Percentiles rank a stretch among this genome's conserved stretches.
phyloP scores from a whole-genome alignment of 1,284 basidiomycete genomes.

The Apiotrichum akiyoshidainum region DNA sequence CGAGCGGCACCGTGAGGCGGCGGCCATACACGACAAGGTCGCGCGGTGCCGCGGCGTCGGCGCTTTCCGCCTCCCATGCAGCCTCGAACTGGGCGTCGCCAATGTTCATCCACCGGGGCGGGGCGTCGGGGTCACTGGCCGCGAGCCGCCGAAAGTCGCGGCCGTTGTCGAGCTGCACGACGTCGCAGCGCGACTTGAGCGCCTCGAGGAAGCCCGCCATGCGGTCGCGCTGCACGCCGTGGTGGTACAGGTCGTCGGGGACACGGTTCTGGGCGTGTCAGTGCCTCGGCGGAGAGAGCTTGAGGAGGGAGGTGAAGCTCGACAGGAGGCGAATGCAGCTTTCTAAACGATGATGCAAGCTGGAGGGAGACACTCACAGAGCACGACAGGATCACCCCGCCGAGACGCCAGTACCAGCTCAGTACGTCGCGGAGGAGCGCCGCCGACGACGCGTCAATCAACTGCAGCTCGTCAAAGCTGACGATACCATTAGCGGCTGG shows the following conservation, averaged over 20 bases:
- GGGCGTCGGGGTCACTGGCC: neutral
- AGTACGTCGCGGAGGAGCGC: slow-evolving; percentile 66
- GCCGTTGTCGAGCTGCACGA: slow-evolving; percentile 58
- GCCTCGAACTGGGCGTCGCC: slow-evolving; percentile 40
- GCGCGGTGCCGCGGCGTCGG: slow-evolving; percentile 16
- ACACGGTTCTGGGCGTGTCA: slow-evolving; percentile 55
- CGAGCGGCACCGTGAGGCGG: slow-evolving; percentile 55
- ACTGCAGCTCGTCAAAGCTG: slow-evolving; percentile 67
- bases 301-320: too few species aligned
- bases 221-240: slow-evolving; percentile 64
- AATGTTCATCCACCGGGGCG: slow-evolving; percentile 29
- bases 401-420: slow-evolving; percentile 71
- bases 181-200: slow-evolving; percentile 62
- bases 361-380: slow-evolving; percentile 32
- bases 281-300: too few species aligned
- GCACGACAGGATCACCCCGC: slow-evolving; percentile 62
- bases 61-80: slow-evolving; percentile 26
- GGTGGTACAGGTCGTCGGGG: slow-evolving; percentile 66
- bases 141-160: slow-evolving; percentile 50
- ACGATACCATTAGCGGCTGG: slow-evolving; percentile 53
- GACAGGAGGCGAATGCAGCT: too few species aligned
- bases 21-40: slow-evolving; percentile 57
- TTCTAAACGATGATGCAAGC: neutral
- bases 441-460: slow-evolving; percentile 67
- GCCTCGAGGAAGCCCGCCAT: slow-evolving; percentile 65